These are phyloP conservation scores for Hypsizygus marmoreus DNA, from an alignment of 768 basidiomycete species.

Conservation along the genomic window DNA sequence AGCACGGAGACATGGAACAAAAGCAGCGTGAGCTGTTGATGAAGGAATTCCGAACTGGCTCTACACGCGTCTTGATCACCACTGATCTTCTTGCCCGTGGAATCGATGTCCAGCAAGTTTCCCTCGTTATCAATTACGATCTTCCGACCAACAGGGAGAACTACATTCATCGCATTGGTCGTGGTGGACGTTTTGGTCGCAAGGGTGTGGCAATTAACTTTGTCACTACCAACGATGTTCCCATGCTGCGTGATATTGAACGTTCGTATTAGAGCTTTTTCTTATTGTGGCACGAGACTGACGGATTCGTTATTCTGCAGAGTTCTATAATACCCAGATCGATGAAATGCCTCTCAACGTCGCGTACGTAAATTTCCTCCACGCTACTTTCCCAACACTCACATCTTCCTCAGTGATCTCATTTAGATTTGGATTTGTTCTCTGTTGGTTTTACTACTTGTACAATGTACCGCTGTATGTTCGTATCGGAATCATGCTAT, in stretches of 20 bases:
- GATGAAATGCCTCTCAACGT: constrained; percentile 99
- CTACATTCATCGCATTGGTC: constrained; percentile 98
- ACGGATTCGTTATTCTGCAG: constrained; percentile 34
- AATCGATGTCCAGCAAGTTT: constrained; percentile 98
- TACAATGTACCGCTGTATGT: constrained; percentile 5
- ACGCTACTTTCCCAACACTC: background rate
- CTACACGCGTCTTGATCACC: constrained; percentile 97
- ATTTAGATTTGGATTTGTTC: constrained; percentile 50
- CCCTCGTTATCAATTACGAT: constrained; percentile 94
- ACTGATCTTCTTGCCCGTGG: constrained; percentile 98
- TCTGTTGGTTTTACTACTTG: constrained; percentile 12
- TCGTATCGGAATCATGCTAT: background rate
- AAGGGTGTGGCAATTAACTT: constrained; percentile 99
- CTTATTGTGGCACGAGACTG: background rate
- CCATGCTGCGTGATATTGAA: constrained; percentile 93
- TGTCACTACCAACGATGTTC: constrained; percentile 92
- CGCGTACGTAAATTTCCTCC: constrained; percentile 54
- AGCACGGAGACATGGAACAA: constrained; percentile 99
- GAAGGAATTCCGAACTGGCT: constrained; percentile 99
- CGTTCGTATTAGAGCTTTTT: constrained; percentile 61
- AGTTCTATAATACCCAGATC: constrained; percentile 96
- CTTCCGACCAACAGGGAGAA: constrained; percentile 94
- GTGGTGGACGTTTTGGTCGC: constrained; percentile 95
- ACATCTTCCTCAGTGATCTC: constrained; percentile 58
- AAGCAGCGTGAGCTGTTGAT: constrained; percentile 96